These are phyloP conservation scores for Diplogelasinospora grovesii DNA, from an alignment of 495 filamentous ascomycete species.

Conservation along the genomic window DNA sequence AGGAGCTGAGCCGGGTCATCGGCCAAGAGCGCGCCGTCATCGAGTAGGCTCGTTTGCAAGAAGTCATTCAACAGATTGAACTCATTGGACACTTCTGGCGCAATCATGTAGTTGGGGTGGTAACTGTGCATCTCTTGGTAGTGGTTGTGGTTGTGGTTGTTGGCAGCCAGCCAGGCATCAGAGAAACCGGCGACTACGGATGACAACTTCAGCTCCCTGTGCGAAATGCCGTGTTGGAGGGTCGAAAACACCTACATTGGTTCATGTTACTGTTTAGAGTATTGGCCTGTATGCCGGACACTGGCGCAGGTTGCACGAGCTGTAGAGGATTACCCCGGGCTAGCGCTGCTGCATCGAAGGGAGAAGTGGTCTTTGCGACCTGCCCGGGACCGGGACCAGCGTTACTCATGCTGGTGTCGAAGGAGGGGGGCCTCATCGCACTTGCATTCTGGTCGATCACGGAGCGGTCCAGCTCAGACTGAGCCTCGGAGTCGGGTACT, in stretches of 20 bases:
- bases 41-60: conserved; percentile 76
- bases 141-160: conserved; percentile 61
- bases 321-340: conserved; percentile 41
- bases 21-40: conserved; percentile 62
- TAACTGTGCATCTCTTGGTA: conserved; percentile 92
- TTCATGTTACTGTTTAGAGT: conserved; percentile 53
- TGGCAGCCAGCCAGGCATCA: conserved; percentile 57
- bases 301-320: conserved; percentile 50
- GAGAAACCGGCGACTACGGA: conserved; percentile 41
- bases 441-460: conserved; percentile 31
- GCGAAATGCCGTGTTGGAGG: conserved; percentile 19
- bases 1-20: conserved; percentile 47
- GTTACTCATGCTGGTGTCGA: conserved; percentile 27
- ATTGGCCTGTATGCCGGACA: conserved; percentile 47
- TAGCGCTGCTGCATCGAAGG: conserved; percentile 36
- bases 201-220: conserved; percentile 31
- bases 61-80: conserved; percentile 96
- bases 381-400: conserved; percentile 33
- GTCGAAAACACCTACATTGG: conserved; percentile 62
- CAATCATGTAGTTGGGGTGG: conserved; percentile 92
- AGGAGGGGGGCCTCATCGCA: conserved; percentile 37
- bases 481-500: conserved; percentile 45
- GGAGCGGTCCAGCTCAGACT: conserved; percentile 36
- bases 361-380: conserved; percentile 32
- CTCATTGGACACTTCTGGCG: conserved; percentile 89